Evolutionary conservation across 2,329 filamentous ascomycete genomes (phyloP).

Genomic region (Penicillium sp.): DNA sequence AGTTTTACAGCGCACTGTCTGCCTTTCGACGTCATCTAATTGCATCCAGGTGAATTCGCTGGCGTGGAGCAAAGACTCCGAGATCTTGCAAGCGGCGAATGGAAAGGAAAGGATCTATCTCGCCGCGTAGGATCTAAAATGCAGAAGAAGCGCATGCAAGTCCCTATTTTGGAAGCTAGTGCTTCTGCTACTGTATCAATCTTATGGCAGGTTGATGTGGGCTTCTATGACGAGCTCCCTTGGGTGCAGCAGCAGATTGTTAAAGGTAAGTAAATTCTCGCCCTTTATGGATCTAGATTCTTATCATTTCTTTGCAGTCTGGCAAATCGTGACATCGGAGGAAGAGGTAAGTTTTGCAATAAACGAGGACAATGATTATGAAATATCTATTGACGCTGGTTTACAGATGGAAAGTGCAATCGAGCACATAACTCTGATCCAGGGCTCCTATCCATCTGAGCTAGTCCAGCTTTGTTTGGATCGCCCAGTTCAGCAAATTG

Average conservation of each 20-base stretch:
- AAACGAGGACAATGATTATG: too few relatives aligned
- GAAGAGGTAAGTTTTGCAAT: constrained; percentile 1
- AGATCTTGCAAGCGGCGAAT: constrained; percentile 21
- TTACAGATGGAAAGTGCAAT: constrained; percentile 10
- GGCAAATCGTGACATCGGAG: constrained; percentile 8
- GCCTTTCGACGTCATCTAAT: not conserved
- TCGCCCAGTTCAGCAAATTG: constrained; percentile 10
- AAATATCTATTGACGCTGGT: not conserved
- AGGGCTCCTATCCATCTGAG: constrained; percentile 5
- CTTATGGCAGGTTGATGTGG: constrained; percentile 27
- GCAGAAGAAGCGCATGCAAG: constrained; percentile 7
- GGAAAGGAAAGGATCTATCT: constrained; percentile 13
- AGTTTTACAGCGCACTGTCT: not conserved
- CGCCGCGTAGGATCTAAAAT: constrained; percentile 3
- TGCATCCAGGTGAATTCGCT: not conserved
- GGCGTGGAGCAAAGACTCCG: constrained; percentile 16
- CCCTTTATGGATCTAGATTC: too few relatives aligned
- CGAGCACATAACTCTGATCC: constrained; percentile 11
- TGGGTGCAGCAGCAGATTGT: constrained; percentile 20
- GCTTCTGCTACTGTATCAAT: constrained; percentile 15
- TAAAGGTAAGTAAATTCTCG: constrained; percentile 13
- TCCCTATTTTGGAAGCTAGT: constrained; percentile 12
- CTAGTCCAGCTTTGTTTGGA: constrained; percentile 3
- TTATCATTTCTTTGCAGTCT: constrained; percentile 6
- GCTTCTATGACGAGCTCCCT: constrained; percentile 16